Evolutionary conservation across 805 yeast genomes (phyloP).

Genomic region (Jamesozyma hellenica): DNA sequence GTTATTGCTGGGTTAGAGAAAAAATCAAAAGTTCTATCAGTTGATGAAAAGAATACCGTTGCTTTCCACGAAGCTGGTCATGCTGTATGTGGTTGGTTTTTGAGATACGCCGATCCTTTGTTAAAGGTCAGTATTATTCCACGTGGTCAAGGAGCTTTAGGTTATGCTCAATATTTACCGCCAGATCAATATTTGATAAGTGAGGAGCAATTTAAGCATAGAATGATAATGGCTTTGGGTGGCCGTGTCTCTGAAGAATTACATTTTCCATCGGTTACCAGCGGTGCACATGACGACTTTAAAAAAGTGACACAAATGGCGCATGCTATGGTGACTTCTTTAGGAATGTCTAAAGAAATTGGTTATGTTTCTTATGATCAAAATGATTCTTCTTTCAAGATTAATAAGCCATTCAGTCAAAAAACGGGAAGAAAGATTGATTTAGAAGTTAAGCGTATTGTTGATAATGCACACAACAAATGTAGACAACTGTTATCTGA

Average conservation of each 20-base stretch:
- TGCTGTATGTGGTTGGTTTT: constrained; percentile 91
- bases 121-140: constrained; percentile 91
- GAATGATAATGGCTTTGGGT: constrained; percentile 91
- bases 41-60: constrained; percentile 73
- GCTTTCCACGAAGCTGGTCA: constrained; percentile 97
- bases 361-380: constrained; percentile 43
- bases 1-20: constrained; percentile 92
- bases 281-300: constrained; percentile 90
- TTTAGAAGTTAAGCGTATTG: constrained; percentile 68
- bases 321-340: constrained; percentile 73
- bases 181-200: constrained; percentile 76
- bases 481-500: constrained; percentile 60
- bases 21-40: constrained; percentile 66
- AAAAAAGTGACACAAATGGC: constrained; percentile 87
- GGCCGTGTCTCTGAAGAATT: constrained; percentile 89
- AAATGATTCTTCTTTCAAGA: constrained; percentile 35
- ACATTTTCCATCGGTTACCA: constrained; percentile 77
- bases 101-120: constrained; percentile 80
- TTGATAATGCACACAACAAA: constrained; percentile 59
- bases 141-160: constrained; percentile 87
- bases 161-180: constrained; percentile 93
- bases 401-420: constrained; percentile 84
- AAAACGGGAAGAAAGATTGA: constrained; percentile 75
- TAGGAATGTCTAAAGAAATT: constrained; percentile 78
- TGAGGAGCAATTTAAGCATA: constrained; percentile 63